Evolutionary conservation across 2,329 filamentous ascomycete genomes (phyloP), one percentile per base, ranked within the genome.

Genomic region (Fonsecaea monophora): DNA sequence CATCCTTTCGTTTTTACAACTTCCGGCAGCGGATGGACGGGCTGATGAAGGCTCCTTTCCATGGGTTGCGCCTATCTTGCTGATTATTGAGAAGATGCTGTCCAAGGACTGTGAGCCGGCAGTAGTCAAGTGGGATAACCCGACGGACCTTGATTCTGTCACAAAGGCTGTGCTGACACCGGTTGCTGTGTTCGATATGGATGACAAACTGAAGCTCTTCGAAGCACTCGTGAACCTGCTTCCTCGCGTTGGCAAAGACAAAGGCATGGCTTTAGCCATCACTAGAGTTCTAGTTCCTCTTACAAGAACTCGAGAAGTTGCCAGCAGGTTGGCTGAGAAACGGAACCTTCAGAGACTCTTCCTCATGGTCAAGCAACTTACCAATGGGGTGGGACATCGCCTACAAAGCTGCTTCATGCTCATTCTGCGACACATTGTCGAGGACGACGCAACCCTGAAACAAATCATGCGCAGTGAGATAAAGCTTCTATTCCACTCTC

Each of bases 381-480:
- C 92, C 21, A 91, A 91, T 32, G 86, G 89, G 35, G 90, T 91
- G 6, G 91, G 92, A 35, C 87, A 91, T 62, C 89, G 90, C 62
- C 85, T 99, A 9, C 87, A 90, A 68, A 85, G 85, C 68, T 62
- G 70, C 10, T 90, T 97, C 73, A 90, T 98, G 85, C 86, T 94
- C 12, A 90, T 97, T 60, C 82, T 99, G 53, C 89, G 96, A 48
- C 95, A 99, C 75, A 90, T 99, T 70, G 87, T 98, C 62, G 95
- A 99, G 78, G 96, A 99, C 74, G 92, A 97, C 58, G 90, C 93
- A 18, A 95, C 90, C 1, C 86, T 98, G 67, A 92, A 91, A 71
- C 92, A 97, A 76, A 89, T 97, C 67, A 97, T 99, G 91, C 87
- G 90, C 60, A 90, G 89, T 34, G 94, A 98, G 76, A 96, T 99